Conservation (phyloP, 805 yeast species). For the Tetrapisispora arboricola region DNA sequence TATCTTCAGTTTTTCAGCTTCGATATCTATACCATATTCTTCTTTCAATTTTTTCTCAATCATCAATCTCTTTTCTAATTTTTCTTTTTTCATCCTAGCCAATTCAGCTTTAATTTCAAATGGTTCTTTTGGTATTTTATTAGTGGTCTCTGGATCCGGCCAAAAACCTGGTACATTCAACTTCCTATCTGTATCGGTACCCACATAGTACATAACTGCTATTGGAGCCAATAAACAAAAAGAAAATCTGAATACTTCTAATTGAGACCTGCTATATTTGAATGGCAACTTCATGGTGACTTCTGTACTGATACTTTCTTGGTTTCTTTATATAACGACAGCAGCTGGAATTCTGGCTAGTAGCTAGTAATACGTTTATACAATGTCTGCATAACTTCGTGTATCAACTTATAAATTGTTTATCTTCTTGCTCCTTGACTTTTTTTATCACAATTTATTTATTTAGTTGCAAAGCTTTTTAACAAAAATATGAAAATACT, state of each 20-base stretch:
- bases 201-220: slow-evolving; percentile 86
- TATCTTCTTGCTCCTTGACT: no score
- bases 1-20: slow-evolving; percentile 34
- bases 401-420: no score
- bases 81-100: slow-evolving; percentile 73
- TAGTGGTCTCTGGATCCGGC: slow-evolving; percentile 92
- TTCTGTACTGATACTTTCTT: no score
- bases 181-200: slow-evolving; percentile 80
- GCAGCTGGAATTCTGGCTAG: no score
- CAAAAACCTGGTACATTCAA: slow-evolving; percentile 89
- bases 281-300: slow-evolving; percentile 12
- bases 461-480: no score
- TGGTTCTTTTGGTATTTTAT: slow-evolving; percentile 86
- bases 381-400: no score
- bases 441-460: no score
- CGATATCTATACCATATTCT: slow-evolving; percentile 50
- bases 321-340: no score
- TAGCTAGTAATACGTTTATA: no score
- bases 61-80: slow-evolving; percentile 60
- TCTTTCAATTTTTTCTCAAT: slow-evolving; percentile 62
- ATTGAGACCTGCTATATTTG: slow-evolving; percentile 38
- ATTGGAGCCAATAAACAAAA: slow-evolving; percentile 81
- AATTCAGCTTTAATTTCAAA: slow-evolving; percentile 85
- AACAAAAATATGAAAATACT: no score
- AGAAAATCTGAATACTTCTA: slow-evolving; percentile 55